Conservation (phyloP, 2,329 filamentous ascomycete genomes). For the Pseudogymnoascus sp. region DNA sequence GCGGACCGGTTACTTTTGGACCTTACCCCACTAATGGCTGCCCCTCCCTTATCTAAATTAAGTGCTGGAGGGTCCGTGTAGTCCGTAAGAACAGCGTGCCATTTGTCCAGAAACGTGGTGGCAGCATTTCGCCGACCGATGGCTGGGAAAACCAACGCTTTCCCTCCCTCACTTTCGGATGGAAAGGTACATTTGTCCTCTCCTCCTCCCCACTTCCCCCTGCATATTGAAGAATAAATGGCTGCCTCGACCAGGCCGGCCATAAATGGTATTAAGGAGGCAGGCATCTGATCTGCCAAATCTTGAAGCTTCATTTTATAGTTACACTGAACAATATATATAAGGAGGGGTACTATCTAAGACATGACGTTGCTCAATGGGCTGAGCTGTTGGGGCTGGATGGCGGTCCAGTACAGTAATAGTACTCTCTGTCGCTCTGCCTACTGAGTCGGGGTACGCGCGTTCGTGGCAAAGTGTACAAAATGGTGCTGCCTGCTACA, state of each 20-base stretch:
- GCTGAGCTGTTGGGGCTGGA: not conserved
- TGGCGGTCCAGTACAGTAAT: not conserved
- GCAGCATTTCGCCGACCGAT: not conserved
- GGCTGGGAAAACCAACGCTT: not conserved
- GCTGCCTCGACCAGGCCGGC: not conserved
- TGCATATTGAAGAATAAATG: not conserved
- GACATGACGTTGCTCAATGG: not conserved
- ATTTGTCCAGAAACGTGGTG: conserved; percentile 7
- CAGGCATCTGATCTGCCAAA: not conserved
- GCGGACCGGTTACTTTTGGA: not conserved
- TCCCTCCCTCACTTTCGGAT: not conserved
- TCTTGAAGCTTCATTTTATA: not conserved
- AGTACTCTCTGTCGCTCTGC: not conserved
- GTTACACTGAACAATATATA: not conserved
- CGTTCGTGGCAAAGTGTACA: not conserved
- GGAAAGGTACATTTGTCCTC: conserved; percentile 4
- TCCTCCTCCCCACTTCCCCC: not conserved
- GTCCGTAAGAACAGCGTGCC: conserved; percentile 4
- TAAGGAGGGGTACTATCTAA: not conserved
- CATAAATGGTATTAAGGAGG: not conserved
- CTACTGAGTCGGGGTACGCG: conserved; percentile 2
- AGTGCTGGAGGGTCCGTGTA: conserved; percentile 5
- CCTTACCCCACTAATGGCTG: conserved; percentile 4
- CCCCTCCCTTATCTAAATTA: conserved; percentile 8
- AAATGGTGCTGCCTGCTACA: not conserved